phyloP scores from a whole-genome alignment of 805 yeast species.

The Limtongia smithiae region DNA sequence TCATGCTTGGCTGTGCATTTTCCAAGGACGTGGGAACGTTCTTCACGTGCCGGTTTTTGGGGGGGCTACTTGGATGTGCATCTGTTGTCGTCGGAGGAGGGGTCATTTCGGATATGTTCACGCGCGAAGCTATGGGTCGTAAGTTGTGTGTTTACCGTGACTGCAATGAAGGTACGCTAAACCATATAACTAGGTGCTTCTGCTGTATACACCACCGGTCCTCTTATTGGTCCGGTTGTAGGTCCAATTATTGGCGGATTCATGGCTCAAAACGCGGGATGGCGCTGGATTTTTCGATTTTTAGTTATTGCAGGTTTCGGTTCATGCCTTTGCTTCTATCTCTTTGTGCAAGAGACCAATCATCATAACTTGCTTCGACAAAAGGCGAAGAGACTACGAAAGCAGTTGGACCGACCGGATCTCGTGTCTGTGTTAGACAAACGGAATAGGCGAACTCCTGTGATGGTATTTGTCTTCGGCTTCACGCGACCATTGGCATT shows the following conservation, averaged over 20 bases:
- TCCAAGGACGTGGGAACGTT: constrained; percentile 51
- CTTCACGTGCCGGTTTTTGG: constrained; percentile 66
- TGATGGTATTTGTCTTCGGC: constrained; percentile 44
- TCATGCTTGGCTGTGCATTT: constrained; percentile 33
- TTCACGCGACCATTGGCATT: constrained; percentile 52
- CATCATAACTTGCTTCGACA: constrained; percentile 71
- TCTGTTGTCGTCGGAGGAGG: constrained; percentile 84
- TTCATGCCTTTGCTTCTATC: constrained; percentile 13
- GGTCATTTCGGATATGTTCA: constrained; percentile 73
- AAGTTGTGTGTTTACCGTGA: background rate
- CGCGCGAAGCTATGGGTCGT: constrained; percentile 40
- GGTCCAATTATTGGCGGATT: constrained; percentile 49
- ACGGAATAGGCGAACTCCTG: constrained; percentile 37
- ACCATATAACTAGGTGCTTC: constrained; percentile 14
- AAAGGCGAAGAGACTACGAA: constrained; percentile 60
- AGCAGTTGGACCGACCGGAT: constrained; percentile 37
- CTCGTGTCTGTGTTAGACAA: constrained; percentile 44
- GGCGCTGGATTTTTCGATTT: constrained; percentile 55
- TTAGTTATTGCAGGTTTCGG: constrained; percentile 30
- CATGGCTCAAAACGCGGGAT: constrained; percentile 52
- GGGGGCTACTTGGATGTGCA: constrained; percentile 75
- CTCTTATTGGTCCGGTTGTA: constrained; percentile 46
- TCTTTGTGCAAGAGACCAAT: constrained; percentile 77
- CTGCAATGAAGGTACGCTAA: no score
- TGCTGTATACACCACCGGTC: constrained; percentile 23